Percentiles rank a stretch among this genome's conserved stretches.
These are phyloP conservation scores for Cladophialophora carrionii DNA, from an alignment of 2,329 filamentous ascomycete species.

Conservation along the genomic window DNA sequence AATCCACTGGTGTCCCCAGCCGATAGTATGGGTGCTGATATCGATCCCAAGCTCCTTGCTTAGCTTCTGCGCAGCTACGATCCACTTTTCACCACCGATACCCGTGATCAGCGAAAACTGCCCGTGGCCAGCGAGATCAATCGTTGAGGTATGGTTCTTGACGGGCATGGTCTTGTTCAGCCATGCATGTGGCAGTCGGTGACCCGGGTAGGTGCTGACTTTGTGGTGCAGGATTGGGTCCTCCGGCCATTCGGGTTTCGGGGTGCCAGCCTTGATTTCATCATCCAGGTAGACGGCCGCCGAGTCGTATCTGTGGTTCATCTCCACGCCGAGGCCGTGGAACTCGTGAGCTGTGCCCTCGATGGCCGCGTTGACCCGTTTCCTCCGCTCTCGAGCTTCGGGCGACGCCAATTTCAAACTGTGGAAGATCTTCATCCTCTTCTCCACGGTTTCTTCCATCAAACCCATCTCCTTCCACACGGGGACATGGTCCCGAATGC, in stretches of 20 bases:
- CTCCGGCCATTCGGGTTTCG: slow-evolving; percentile 36
- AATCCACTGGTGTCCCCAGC: slow-evolving; percentile 62
- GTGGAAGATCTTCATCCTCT: slow-evolving; percentile 48
- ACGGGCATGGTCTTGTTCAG: slow-evolving; percentile 55
- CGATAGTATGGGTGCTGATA: slow-evolving; percentile 58
- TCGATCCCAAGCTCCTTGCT: slow-evolving; percentile 49
- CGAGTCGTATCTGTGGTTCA: slow-evolving; percentile 60
- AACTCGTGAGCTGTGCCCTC: slow-evolving; percentile 54
- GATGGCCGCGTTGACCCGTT: slow-evolving; percentile 49
- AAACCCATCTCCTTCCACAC: slow-evolving; percentile 55
- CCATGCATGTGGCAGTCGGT: slow-evolving; percentile 66
- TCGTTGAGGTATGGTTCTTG: slow-evolving; percentile 56
- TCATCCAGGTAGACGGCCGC: slow-evolving; percentile 53
- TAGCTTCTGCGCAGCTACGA: slow-evolving; percentile 51
- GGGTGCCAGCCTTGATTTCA: slow-evolving; percentile 41
- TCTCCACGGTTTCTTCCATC: slow-evolving; percentile 45
- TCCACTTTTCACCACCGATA: slow-evolving; percentile 61
- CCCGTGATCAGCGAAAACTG: slow-evolving; percentile 58
- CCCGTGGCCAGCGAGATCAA: slow-evolving; percentile 63
- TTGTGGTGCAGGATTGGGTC: slow-evolving; percentile 52
- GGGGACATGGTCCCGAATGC: slow-evolving; percentile 56
- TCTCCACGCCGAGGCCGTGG: slow-evolving; percentile 61
- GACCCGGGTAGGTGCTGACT: slow-evolving; percentile 61
- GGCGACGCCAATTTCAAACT: slow-evolving; percentile 49
- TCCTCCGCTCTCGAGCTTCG: slow-evolving; percentile 47